Conservation (phyloP, 2,329 filamentous ascomycete genomes). For the Penicillium freii region DNA sequence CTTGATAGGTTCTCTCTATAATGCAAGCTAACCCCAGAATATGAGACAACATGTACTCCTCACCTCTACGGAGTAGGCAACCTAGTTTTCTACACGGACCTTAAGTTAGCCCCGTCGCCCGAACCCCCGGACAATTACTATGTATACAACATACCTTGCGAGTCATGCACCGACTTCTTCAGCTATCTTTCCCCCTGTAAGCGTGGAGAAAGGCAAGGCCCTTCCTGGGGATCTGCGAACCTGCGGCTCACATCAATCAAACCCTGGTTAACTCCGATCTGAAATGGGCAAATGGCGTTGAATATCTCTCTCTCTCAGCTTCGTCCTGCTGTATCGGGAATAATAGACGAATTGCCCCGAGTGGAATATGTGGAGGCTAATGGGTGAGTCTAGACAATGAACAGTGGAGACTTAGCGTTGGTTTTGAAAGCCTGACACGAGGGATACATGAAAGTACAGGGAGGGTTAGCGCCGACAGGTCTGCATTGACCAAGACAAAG, state of each 20-base stretch:
- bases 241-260: background rate
- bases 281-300: background rate
- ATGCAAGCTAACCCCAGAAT: no score
- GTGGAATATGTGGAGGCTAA: conserved; percentile 4
- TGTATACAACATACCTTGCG: background rate
- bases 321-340: background rate
- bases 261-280: background rate
- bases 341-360: background rate
- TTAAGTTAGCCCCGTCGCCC: background rate
- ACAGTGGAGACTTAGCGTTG: background rate
- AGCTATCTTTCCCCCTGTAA: background rate
- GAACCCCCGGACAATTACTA: background rate
- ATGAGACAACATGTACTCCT: background rate
- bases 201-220: background rate
- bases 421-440: background rate
- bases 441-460: background rate
- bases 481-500: background rate
- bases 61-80: background rate
- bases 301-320: background rate
- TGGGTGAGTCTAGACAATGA: conserved; percentile 13
- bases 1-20: background rate
- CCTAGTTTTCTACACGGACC: background rate
- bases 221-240: background rate
- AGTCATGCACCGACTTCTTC: background rate
- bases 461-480: background rate